Evolutionary conservation across 805 yeast species (phyloP).

Genomic region (Kluyveromyces aestuarii): DNA sequence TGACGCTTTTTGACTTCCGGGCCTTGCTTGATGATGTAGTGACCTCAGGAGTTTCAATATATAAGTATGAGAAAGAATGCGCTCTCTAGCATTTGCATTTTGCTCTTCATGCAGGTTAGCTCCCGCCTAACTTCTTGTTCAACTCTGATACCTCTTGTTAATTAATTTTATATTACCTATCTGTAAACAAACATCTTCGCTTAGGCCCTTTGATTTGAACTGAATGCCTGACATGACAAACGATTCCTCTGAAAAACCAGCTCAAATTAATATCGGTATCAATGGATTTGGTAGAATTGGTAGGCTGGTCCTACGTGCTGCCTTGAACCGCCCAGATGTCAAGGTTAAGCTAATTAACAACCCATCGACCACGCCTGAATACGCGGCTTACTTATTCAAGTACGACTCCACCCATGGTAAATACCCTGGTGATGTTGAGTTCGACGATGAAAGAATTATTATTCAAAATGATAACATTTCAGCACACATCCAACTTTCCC

Average conservation of each 20-base stretch:
- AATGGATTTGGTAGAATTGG: conserved; percentile 96
- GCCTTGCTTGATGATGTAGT: background rate
- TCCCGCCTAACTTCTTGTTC: no score
- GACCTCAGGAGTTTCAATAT: background rate
- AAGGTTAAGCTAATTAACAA: conserved; percentile 84
- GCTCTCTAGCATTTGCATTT: no score
- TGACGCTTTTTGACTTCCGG: background rate
- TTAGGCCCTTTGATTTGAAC: background rate
- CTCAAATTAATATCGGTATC: conserved; percentile 64
- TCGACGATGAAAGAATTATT: conserved; percentile 49
- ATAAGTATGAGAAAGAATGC: background rate
- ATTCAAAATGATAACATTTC: conserved; percentile 5
- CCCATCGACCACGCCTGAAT: conserved; percentile 83
- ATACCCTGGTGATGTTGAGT: conserved; percentile 63
- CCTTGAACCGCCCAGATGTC: conserved; percentile 63
- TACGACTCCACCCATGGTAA: conserved; percentile 90
- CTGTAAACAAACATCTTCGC: background rate
- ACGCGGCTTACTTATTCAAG: conserved; percentile 93
- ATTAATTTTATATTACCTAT: no score
- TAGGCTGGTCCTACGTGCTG: conserved; percentile 80
- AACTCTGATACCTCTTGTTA: no score
- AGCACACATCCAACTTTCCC: conserved; percentile 36
- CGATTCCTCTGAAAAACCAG: conserved; percentile 1
- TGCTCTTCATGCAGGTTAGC: no score
- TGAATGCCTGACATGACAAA: conserved; percentile 2